phyloP scores from a whole-genome alignment of 2,329 filamentous ascomycete genomes.

The Pseudogymnoascus sp. region DNA sequence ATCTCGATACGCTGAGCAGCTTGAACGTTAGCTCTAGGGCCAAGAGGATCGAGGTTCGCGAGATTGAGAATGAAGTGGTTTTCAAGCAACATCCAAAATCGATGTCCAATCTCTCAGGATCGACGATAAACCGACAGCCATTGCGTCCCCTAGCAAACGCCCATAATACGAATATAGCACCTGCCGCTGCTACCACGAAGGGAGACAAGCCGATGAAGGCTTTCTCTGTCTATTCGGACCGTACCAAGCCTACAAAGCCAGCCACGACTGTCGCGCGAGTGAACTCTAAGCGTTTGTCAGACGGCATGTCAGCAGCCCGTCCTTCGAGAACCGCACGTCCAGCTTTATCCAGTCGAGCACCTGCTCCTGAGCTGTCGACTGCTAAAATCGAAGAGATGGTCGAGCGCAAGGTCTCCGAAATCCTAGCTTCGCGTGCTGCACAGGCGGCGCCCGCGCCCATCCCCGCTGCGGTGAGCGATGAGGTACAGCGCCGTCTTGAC shows the following conservation, averaged over 20 bases:
- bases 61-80: conserved; percentile 91
- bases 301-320: conserved; percentile 27
- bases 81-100: conserved; percentile 65
- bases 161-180: conserved; percentile 62
- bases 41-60: conserved; percentile 91
- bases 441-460: conserved; percentile 40
- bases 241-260: conserved; percentile 39
- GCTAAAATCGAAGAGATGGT: conserved; percentile 85
- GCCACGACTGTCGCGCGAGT: conserved; percentile 24
- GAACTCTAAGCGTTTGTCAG: conserved; percentile 28
- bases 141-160: conserved; percentile 68
- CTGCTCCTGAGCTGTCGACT: conserved; percentile 47
- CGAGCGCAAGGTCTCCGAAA: conserved; percentile 83
- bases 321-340: conserved; percentile 41
- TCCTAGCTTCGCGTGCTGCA: conserved; percentile 66
- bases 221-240: conserved; percentile 82
- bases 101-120: conserved; percentile 32
- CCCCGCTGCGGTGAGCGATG: conserved; percentile 55
- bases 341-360: conserved; percentile 28
- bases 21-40: conserved; percentile 91
- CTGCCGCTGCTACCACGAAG: conserved; percentile 43
- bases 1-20: conserved; percentile 87
- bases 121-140: conserved; percentile 58
- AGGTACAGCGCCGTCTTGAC: conserved; percentile 73
- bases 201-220: conserved; percentile 70